Evolutionary conservation across 2,329 filamentous ascomycete genomes (phyloP), one percentile per base, ranked within the genome.

Genomic region (Tolypocladium album): DNA sequence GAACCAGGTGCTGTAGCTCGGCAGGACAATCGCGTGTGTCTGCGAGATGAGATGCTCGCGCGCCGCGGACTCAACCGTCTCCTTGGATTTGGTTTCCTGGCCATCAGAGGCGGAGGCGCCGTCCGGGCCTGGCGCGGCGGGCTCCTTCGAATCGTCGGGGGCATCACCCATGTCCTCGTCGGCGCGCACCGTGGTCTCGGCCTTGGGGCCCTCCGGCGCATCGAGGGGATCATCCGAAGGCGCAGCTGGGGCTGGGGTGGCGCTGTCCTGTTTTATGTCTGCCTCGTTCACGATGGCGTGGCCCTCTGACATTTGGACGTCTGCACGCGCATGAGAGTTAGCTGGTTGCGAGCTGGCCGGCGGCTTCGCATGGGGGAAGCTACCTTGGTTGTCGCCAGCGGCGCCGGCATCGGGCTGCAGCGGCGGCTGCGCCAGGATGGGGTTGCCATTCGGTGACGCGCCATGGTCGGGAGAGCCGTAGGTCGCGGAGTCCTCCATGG

Each of bases 1-100:
- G 73, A 99, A 99, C 94, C 94, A 99, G 17, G 90, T 94, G 71
- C 92, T 95, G 76, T 99, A 99, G 73, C 93, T 97, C 27, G 94
- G 94, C 27, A 99, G 85, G 64, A 99, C 92, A 70, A 97, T 97
- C 63, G 92, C 88, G 71, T 97, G 93, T 50, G 92, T 95, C 76
- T 99, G 94, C 17, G 90, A 86, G 63, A 96, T 89, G 59, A 99
- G 85, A 70, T 97, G 92, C 67, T 93, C 89, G 65, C 93, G 90
- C 58, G 94, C 95, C 4, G 91, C 88, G 52, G 89, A 87, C 77
- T 97, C 92, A 60, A 92, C 79, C 4, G 85, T 85, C 59, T 92
- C 85, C 75, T 96, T 97, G 50, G 88, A 86, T 72, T 92, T 89
- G 74, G 68, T 80, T 70, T 79, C 85, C 60, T 82, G 82, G 17